Percentiles rank a stretch among this genome's conserved stretches.
Evolutionary conservation across 352 stramenopile species (phyloP).

Genomic region (Elongisporangium prolatum): DNA sequence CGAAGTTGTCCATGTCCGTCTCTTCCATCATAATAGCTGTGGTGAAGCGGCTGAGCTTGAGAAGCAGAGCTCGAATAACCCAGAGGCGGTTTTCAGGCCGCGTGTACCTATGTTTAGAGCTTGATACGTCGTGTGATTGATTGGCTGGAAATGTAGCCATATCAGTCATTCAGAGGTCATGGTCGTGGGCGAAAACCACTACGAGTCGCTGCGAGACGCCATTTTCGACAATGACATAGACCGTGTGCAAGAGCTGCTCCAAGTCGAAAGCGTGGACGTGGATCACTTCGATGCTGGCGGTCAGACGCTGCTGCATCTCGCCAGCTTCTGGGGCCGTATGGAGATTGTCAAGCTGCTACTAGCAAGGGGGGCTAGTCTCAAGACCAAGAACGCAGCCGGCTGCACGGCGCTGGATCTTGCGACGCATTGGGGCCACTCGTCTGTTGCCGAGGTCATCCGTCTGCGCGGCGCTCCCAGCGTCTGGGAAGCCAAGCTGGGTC

Average conservation of each 20-base stretch:
- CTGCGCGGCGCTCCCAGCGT: conserved; percentile 55
- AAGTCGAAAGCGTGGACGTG: conserved; percentile 33
- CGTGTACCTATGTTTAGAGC: neutral
- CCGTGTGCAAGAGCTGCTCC: conserved; percentile 40
- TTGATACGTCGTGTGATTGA: conserved; percentile 2
- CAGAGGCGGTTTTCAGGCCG: neutral
- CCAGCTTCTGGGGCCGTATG: conserved; percentile 71
- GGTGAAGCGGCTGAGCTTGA: neutral
- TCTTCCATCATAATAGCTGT: conserved; percentile 2
- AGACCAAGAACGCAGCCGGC: conserved; percentile 64
- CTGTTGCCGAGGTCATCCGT: conserved; percentile 62
- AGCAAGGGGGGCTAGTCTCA: conserved; percentile 51
- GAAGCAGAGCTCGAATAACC: neutral
- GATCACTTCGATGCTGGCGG: conserved; percentile 71
- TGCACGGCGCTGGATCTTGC: conserved; percentile 69
- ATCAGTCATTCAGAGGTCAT: neutral
- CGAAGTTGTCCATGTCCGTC: conserved; percentile 49
- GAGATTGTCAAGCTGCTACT: conserved; percentile 58
- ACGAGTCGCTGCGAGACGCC: conserved; percentile 63
- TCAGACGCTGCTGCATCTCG: conserved; percentile 69
- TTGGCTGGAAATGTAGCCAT: neutral
- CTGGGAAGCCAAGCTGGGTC: conserved; percentile 71
- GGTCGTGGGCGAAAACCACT: conserved; percentile 30
- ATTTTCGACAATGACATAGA: conserved; percentile 65
- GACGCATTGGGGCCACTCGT: conserved; percentile 70